These are phyloP conservation scores for Podospora comata DNA, from an alignment of 495 filamentous ascomycete species.

Conservation along the genomic window DNA sequence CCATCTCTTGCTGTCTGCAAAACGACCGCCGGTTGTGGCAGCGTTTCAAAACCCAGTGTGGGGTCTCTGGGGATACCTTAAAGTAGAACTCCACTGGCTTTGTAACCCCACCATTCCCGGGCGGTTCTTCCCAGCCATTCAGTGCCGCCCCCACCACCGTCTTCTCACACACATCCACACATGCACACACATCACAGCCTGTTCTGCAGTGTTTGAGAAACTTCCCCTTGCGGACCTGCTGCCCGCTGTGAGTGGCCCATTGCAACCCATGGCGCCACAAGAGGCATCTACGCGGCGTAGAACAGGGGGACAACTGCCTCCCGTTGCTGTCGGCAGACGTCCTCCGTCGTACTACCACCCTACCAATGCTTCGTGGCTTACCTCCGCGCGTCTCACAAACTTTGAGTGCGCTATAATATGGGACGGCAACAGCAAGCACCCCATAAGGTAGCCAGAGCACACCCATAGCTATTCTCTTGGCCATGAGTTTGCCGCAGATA, in stretches of 20 bases:
- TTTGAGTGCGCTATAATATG: not conserved
- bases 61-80: not conserved
- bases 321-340: not conserved
- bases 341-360: not conserved
- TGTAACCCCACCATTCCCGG: not conserved
- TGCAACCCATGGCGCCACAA: conserved; percentile 3
- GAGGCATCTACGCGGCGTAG: conserved; percentile 2
- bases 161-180: not conserved
- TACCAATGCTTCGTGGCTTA: not conserved
- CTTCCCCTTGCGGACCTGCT: conserved; percentile 18
- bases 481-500: not conserved
- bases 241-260: conserved; percentile 19
- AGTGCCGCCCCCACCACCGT: conserved; percentile 9
- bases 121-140: conserved; percentile 8
- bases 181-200: not conserved
- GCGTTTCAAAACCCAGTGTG: conserved; percentile 26
- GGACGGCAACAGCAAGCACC: too few species aligned
- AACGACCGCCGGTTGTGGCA: not conserved
- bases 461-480: too few species aligned
- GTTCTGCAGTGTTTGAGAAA: conserved; percentile 19
- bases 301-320: conserved; percentile 1
- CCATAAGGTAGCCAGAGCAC: too few species aligned
- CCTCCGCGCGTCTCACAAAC: too few species aligned
- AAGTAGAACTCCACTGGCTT: too few species aligned
- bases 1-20: conserved; percentile 7